phyloP scores from a whole-genome alignment of 176 grass and related monocot genomes.

The Carex scoparia region DNA sequence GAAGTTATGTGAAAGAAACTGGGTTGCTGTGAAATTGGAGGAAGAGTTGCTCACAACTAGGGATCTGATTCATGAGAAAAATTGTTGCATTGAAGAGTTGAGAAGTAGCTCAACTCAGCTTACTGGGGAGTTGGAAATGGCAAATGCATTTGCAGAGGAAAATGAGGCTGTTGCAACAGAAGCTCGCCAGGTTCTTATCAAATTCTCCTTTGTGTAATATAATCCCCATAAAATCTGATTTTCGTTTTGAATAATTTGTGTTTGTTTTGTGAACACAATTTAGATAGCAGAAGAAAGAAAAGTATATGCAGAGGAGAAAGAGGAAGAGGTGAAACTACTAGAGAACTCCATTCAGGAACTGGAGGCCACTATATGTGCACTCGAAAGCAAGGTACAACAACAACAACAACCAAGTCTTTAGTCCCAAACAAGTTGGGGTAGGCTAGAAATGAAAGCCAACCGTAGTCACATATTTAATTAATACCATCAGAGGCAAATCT shows the following conservation, averaged over 20 bases:
- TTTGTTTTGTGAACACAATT: slow-evolving; percentile 16
- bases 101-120: slow-evolving; percentile 26
- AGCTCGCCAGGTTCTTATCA: slow-evolving; percentile 59
- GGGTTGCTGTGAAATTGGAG: slow-evolving; percentile 41
- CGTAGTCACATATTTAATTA: not conserved
- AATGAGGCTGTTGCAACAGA: slow-evolving; percentile 84
- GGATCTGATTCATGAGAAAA: slow-evolving; percentile 33
- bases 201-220: not conserved
- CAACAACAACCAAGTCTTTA: not conserved
- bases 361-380: slow-evolving; percentile 70
- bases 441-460: too few species aligned
- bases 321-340: slow-evolving; percentile 88
- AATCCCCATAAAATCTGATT: not conserved
- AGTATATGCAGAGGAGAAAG: slow-evolving; percentile 69
- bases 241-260: not conserved
- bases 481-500: not conserved
- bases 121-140: slow-evolving; percentile 80
- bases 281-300: slow-evolving; percentile 75
- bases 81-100: slow-evolving; percentile 33
- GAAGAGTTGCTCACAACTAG: slow-evolving; percentile 44
- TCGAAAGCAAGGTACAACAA: slow-evolving; percentile 67
- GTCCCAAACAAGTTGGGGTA: too few species aligned
- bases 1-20: slow-evolving; percentile 44
- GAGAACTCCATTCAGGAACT: slow-evolving; percentile 77
- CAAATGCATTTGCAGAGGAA: slow-evolving; percentile 73